Conservation (phyloP, 176 grass and related monocot genomes). For the Bromus sterilis region DNA sequence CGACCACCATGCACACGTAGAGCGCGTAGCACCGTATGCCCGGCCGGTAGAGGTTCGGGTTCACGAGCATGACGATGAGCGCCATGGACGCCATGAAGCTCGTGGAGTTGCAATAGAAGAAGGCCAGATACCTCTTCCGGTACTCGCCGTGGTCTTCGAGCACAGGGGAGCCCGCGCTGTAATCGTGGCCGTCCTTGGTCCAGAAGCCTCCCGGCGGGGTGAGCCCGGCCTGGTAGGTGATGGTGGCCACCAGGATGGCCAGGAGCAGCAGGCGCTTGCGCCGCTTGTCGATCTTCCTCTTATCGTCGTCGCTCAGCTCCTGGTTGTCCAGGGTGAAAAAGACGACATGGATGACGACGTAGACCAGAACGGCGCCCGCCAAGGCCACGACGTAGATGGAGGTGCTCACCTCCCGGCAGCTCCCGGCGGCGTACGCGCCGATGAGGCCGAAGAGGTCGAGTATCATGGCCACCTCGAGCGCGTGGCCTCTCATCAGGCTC, state of each 20-base stretch:
- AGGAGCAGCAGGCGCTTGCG: constrained; percentile 32
- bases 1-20: not conserved
- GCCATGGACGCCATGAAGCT: constrained; percentile 34
- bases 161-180: not conserved
- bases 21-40: constrained; percentile 7
- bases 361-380: not conserved
- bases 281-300: not conserved
- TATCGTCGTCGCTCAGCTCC: not conserved
- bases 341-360: constrained; percentile 6
- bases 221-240: constrained; percentile 38
- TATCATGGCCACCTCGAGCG: constrained; percentile 22
- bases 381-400: constrained; percentile 18
- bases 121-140: not conserved
- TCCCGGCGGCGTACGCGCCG: constrained; percentile 21
- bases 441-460: constrained; percentile 26
- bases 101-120: constrained; percentile 30
- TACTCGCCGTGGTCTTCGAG: not conserved
- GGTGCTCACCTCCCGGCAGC: not conserved
- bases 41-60: not conserved
- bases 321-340: not conserved
- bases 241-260: constrained; percentile 20
- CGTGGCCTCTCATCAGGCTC: not conserved
- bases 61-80: constrained; percentile 21
- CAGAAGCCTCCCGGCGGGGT: constrained; percentile 9
- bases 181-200: not conserved